Evolutionary conservation across 2,329 filamentous ascomycete species (phyloP).

Genomic region (Rugonectria rugulosa): DNA sequence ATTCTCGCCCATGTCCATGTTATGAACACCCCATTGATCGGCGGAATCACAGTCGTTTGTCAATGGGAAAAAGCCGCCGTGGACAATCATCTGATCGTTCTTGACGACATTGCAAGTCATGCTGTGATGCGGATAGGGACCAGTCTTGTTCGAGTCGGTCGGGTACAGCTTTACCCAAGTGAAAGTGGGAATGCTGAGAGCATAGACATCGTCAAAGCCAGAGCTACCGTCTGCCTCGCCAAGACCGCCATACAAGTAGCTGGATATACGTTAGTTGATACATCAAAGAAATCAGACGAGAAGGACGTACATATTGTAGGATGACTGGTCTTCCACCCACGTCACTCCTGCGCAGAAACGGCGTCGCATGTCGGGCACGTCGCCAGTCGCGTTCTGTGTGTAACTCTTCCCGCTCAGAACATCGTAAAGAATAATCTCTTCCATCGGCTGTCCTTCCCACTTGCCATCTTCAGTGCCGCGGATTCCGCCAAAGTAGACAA

Average conservation of each 20-base stretch:
- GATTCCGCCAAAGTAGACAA: constrained; percentile 69
- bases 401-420: constrained; percentile 67
- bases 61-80: constrained; percentile 65
- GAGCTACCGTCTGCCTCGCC: constrained; percentile 53
- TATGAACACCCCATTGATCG: constrained; percentile 62
- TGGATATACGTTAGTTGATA: constrained; percentile 37
- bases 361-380: constrained; percentile 58
- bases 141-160: constrained; percentile 46
- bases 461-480: constrained; percentile 58
- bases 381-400: constrained; percentile 61
- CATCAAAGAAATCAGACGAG: neutral
- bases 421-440: constrained; percentile 66
- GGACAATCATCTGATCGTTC: constrained; percentile 66
- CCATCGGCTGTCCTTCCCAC: constrained; percentile 52
- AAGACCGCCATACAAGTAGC: constrained; percentile 68
- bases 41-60: constrained; percentile 58
- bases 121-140: constrained; percentile 58
- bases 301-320: constrained; percentile 67
- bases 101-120: constrained; percentile 64
- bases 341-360: constrained; percentile 68
- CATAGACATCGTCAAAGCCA: constrained; percentile 68
- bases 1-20: constrained; percentile 62
- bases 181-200: constrained; percentile 67
- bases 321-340: constrained; percentile 65
- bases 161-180: constrained; percentile 66